Evolutionary conservation across 2,329 filamentous ascomycete genomes (phyloP).

Genomic region (Phialophora chinensis): DNA sequence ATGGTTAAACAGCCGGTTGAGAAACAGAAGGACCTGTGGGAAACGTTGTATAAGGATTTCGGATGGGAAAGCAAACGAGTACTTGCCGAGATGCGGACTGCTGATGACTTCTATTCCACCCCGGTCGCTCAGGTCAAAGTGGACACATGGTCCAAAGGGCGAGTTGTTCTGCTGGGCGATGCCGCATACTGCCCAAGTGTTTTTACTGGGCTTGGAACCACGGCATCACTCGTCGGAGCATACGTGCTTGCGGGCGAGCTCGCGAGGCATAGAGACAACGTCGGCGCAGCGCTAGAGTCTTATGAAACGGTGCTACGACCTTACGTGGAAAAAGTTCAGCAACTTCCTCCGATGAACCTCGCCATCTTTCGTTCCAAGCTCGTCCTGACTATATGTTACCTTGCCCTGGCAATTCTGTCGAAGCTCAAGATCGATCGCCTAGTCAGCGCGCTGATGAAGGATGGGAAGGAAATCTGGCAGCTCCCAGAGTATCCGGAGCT

Average conservation of each 20-base stretch:
- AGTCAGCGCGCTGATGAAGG: too few relatives aligned
- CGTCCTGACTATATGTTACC: too few relatives aligned
- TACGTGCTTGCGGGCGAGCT: conserved; percentile 49
- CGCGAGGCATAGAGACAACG: not conserved
- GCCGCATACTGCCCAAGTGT: conserved; percentile 59
- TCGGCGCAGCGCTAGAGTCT: not conserved
- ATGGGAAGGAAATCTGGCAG: too few relatives aligned
- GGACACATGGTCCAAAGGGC: conserved; percentile 53
- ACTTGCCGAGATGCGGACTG: conserved; percentile 49
- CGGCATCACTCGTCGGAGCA: conserved; percentile 53
- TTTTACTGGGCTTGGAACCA: conserved; percentile 60
- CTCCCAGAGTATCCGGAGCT: too few relatives aligned
- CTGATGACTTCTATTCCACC: conserved; percentile 56
- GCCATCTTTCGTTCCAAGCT: too few relatives aligned
- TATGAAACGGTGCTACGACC: not conserved
- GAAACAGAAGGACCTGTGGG: conserved; percentile 46
- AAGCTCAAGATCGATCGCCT: too few relatives aligned
- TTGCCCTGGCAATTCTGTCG: too few relatives aligned
- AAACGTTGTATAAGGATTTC: conserved; percentile 48
- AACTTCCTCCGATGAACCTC: not conserved
- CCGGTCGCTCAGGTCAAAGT: conserved; percentile 54
- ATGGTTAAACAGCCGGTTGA: conserved; percentile 41
- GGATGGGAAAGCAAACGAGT: conserved; percentile 56
- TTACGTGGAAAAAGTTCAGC: not conserved
- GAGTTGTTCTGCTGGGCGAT: conserved; percentile 61